Conservation (phyloP, 1,284 basidiomycete species). For the Malassezia dermatis region DNA sequence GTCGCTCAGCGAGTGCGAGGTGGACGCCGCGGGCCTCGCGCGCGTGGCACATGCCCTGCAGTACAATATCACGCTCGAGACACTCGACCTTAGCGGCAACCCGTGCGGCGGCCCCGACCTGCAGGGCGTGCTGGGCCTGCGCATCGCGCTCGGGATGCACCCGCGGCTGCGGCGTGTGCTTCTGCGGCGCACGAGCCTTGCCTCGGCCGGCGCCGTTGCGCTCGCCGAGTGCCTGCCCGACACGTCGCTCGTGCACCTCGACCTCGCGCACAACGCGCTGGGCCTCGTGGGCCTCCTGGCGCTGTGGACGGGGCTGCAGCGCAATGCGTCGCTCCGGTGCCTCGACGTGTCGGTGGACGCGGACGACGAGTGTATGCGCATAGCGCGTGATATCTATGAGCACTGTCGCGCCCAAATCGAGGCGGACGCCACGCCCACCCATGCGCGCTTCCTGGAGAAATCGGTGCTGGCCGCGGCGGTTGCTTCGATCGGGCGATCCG, state of each 20-base stretch:
- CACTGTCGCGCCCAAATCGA: neutral
- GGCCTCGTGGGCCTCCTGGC: conserved; percentile 55
- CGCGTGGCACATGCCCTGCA: conserved; percentile 82
- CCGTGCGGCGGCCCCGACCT: conserved; percentile 77
- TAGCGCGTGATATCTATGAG: neutral
- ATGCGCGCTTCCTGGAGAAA: conserved; percentile 34
- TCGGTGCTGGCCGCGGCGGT: conserved; percentile 29
- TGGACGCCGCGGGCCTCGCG: conserved; percentile 71
- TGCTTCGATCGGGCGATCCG: neutral
- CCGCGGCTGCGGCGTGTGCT: conserved; percentile 83
- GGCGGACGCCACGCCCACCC: neutral
- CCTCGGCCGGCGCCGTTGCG: conserved; percentile 77
- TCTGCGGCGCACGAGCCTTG: conserved; percentile 70
- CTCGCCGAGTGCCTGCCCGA: conserved; percentile 93
- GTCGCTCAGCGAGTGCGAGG: conserved; percentile 84
- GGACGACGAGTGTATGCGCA: conserved; percentile 16
- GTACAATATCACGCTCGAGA: conserved; percentile 88
- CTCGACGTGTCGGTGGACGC: conserved; percentile 72
- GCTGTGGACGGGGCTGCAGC: conserved; percentile 75
- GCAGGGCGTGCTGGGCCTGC: conserved; percentile 60
- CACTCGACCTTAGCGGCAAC: conserved; percentile 82
- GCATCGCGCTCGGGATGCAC: conserved; percentile 86
- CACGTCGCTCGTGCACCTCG: conserved; percentile 72
- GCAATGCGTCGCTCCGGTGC: conserved; percentile 75
- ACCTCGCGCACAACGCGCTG: conserved; percentile 45